Percentiles rank a stretch among this genome's conserved stretches.
These are phyloP conservation scores for Trichoderma hamatum DNA, from an alignment of 2,329 filamentous ascomycete genomes.

Conservation along the genomic window DNA sequence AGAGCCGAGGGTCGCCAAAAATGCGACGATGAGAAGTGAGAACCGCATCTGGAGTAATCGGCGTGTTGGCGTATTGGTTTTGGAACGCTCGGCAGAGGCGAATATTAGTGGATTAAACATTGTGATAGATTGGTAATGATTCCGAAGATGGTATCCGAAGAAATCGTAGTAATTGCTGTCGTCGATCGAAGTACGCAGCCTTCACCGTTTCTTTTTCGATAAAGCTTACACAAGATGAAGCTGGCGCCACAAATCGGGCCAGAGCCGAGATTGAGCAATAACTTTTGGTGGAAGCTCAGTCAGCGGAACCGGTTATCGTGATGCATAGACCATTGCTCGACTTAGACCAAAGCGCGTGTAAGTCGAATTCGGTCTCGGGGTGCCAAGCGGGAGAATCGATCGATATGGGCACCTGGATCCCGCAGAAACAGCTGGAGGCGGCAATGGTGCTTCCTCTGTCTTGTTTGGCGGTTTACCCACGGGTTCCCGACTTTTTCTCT, in stretches of 20 bases:
- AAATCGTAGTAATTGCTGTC: background rate
- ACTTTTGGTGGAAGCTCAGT: background rate
- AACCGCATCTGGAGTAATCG: conserved; percentile 6
- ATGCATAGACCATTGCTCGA: conserved; percentile 4
- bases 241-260: background rate
- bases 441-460: background rate
- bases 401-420: background rate
- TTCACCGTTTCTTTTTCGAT: background rate
- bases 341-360: background rate
- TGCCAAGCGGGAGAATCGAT: background rate
- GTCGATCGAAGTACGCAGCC: background rate
- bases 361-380: background rate
- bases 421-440: background rate
- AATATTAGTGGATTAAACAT: background rate
- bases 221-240: background rate
- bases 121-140: background rate
- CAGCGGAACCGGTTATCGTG: conserved; percentile 8
- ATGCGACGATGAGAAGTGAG: conserved; percentile 15
- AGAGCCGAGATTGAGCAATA: background rate
- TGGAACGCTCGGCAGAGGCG: background rate
- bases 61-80: background rate
- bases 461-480: background rate
- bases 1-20: conserved; percentile 23
- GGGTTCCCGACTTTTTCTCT: background rate
- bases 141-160: background rate